These are phyloP conservation scores for Sporobolomyces pararoseus DNA, from an alignment of 768 basidiomycete genomes.

Conservation along the genomic window DNA sequence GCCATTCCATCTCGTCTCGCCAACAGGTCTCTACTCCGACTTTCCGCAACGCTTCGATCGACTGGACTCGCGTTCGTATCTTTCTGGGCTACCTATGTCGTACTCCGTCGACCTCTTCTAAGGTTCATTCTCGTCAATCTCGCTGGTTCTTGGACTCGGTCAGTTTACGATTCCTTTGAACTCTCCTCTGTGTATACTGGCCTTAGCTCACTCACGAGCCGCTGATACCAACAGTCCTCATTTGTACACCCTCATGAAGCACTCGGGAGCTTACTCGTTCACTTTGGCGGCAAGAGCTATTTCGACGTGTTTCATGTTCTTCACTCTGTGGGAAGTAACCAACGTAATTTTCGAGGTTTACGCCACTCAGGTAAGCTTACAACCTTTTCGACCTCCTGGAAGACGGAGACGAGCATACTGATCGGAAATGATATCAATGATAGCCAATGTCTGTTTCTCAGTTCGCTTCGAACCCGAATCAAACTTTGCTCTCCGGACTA, in stretches of 20 bases:
- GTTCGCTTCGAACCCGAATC: slow-evolving; percentile 33
- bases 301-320: slow-evolving; percentile 9
- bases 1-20: slow-evolving; percentile 33
- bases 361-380: slow-evolving; percentile 30
- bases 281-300: slow-evolving; percentile 17
- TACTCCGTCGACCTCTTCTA: slow-evolving; percentile 29
- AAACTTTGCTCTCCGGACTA: slow-evolving; percentile 34
- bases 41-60: not conserved
- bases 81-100: slow-evolving; percentile 29
- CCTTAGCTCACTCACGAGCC: not conserved
- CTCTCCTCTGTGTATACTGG: not conserved
- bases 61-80: not conserved
- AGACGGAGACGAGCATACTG: too few relatives aligned
- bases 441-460: slow-evolving; percentile 39
- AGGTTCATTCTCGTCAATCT: slow-evolving; percentile 30
- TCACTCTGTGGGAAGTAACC: slow-evolving; percentile 22
- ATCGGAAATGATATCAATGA: not conserved
- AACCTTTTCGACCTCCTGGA: not conserved
- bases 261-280: slow-evolving; percentile 30
- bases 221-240: slow-evolving; percentile 13
- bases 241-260: slow-evolving; percentile 28
- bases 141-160: slow-evolving; percentile 29
- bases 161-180: not conserved
- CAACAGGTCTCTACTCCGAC: not conserved
- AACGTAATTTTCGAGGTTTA: slow-evolving; percentile 39